Evolutionary conservation across 106 monocot genomes (phyloP).

Genomic region (Amphibolis antarctica): DNA sequence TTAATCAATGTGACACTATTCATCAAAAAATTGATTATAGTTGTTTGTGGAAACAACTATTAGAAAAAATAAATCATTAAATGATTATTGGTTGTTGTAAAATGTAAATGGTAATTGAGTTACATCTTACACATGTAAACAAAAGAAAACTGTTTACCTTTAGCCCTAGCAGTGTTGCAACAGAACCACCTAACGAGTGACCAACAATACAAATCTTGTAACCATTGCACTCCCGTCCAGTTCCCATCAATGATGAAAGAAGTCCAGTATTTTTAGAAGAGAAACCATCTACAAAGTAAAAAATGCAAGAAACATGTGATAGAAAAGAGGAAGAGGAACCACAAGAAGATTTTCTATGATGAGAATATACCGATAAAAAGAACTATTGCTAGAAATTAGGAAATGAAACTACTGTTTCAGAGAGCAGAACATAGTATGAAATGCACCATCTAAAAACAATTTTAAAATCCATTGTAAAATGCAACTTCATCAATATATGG

Average conservation of each 20-base stretch:
- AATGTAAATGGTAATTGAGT: neutral
- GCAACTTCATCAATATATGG: too few species aligned
- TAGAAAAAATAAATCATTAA: neutral
- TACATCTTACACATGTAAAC: neutral
- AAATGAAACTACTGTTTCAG: too few species aligned
- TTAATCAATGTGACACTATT: too few species aligned
- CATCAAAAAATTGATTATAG: too few species aligned
- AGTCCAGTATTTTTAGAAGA: conserved; percentile 42
- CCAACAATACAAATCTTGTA: conserved; percentile 78
- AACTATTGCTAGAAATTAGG: too few species aligned
- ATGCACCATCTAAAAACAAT: too few species aligned
- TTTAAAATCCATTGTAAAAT: too few species aligned
- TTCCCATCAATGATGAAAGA: conserved; percentile 72
- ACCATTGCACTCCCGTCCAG: conserved; percentile 66
- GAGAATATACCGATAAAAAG: too few species aligned
- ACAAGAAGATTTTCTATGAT: too few species aligned
- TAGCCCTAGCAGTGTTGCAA: conserved; percentile 71
- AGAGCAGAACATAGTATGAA: too few species aligned
- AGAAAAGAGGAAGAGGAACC: neutral
- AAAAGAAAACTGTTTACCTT: conserved; percentile 41
- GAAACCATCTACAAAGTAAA: conserved; percentile 1
- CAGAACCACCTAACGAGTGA: conserved; percentile 92
- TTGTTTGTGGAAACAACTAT: too few species aligned
- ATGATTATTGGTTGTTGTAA: neutral
- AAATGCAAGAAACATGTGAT: neutral